Evolutionary conservation across 176 grass and related monocot species (phyloP).

Genomic region (Pharus latifolius): DNA sequence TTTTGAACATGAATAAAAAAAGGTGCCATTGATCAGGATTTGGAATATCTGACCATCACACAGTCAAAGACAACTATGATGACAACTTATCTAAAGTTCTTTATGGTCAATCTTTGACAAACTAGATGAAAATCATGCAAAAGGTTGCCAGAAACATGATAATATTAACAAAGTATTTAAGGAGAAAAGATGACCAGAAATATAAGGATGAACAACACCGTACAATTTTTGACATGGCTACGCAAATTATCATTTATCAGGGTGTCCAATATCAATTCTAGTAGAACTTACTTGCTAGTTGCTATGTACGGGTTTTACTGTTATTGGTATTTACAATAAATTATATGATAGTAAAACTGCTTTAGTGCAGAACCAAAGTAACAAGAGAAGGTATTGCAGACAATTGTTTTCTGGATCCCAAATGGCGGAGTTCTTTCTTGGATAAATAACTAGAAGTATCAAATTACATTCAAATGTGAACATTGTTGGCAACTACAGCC

Average conservation of each 20-base stretch:
- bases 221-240: background rate
- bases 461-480: conserved; percentile 16
- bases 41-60: background rate
- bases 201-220: background rate
- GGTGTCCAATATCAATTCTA: background rate
- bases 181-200: background rate
- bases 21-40: background rate
- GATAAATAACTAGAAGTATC: conserved; percentile 18
- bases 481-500: conserved; percentile 1
- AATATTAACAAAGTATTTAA: background rate
- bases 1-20: conserved; percentile 4
- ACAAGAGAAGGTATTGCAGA: conserved; percentile 6
- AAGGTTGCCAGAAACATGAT: conserved; percentile 5
- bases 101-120: conserved; percentile 1
- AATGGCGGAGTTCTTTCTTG: background rate
- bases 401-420: background rate
- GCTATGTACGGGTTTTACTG: background rate
- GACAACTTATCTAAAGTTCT: background rate
- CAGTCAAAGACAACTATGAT: background rate
- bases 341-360: background rate
- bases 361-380: background rate
- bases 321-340: background rate
- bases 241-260: background rate
- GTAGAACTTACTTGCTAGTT: background rate
- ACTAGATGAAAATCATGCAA: background rate